Evolutionary conservation across 2,329 filamentous ascomycete genomes (phyloP), one percentile per base, ranked within the genome.

Genomic region (Diplodia scrobiculata): DNA sequence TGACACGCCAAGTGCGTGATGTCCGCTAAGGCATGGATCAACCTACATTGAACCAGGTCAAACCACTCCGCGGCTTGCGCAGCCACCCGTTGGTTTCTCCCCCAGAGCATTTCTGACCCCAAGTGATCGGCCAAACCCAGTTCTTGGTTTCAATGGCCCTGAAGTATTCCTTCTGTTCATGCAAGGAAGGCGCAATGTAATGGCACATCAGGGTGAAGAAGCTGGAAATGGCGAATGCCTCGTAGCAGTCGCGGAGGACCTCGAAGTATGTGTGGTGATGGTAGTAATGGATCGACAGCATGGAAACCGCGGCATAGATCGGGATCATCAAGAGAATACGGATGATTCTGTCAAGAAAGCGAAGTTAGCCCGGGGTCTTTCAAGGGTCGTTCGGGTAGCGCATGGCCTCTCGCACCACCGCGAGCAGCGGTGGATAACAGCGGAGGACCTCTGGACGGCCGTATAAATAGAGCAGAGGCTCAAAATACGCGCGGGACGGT

Each of bases 311-410:
- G 60, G 89, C 84, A 77, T 96, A 96, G 68, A 96, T 83, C 47
- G 92, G 92, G 59, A 96, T 86, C 91, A 96, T 94, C 76, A 93
- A 88, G 29, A 96, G 84, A 70, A 96, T 94, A 58, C 92, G 90
- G 72, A 96, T 93, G 72, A 95, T 92, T 74, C 88, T 91, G 71
- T 19, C 17, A 7, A 36, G 48, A 19, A 4, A 11, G 13, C n/a
- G 11, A 25, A n/a, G 32, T 65, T 51, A 60, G 50, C 45, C 19
- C 41, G 14, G 59, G 29, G 5, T 32, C 10, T 38, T 36, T 29
- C 25, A 9, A 32, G 19, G 17, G n/a, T 10, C 25, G 10, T 9
- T 32, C 13, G 36, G 54, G 21, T 19, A 45, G 54, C 25, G 55
- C 41, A 25, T 25, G 45, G 58, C 13, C 45, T 45, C 13, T 11